A percentile compares a stretch with the other conserved stretches of the same genome.
These are phyloP conservation scores for Lentithecium fluviatile DNA, from an alignment of 495 filamentous ascomycete genomes.

Conservation along the genomic window DNA sequence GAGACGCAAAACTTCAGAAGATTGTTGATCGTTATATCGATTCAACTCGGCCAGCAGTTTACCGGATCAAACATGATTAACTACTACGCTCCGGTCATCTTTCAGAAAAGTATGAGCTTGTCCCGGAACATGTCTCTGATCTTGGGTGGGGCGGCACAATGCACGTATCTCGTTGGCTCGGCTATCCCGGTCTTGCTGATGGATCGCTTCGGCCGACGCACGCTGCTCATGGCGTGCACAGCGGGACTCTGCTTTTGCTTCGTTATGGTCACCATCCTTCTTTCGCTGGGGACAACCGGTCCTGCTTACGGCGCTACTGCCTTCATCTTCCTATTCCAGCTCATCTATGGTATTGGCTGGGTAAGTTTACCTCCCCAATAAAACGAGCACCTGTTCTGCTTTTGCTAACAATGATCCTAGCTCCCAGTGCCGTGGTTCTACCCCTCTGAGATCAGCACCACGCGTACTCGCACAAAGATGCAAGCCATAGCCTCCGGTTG, in stretches of 20 bases:
- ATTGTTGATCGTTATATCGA: constrained; percentile 16
- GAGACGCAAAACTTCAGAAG: constrained; percentile 16
- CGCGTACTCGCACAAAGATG: constrained; percentile 37
- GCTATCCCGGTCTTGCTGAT: constrained; percentile 49
- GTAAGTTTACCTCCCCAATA: constrained; percentile 18
- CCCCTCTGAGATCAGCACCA: constrained; percentile 43
- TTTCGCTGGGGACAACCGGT: constrained; percentile 45
- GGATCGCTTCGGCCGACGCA: constrained; percentile 53
- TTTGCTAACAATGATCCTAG: constrained; percentile 5
- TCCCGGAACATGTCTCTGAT: neutral
- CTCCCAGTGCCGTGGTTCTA: constrained; percentile 41
- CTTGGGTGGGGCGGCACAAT: neutral
- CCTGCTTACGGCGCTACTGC: constrained; percentile 20
- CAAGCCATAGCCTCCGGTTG: constrained; percentile 32
- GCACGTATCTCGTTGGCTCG: constrained; percentile 42
- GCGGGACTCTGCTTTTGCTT: constrained; percentile 49
- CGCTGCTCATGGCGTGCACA: constrained; percentile 51
- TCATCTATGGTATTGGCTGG: neutral
- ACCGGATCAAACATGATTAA: constrained; percentile 56
- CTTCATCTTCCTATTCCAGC: constrained; percentile 40
- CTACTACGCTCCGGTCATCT: constrained; percentile 56
- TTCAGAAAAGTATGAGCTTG: constrained; percentile 51
- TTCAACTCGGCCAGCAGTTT: constrained; percentile 24
- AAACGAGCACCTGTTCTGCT: constrained; percentile 32
- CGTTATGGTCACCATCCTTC: constrained; percentile 39